Evolutionary conservation across 2,329 filamentous ascomycete genomes (phyloP), one percentile per base, ranked within the genome.

Genomic region (Podosphaera xanthii): DNA sequence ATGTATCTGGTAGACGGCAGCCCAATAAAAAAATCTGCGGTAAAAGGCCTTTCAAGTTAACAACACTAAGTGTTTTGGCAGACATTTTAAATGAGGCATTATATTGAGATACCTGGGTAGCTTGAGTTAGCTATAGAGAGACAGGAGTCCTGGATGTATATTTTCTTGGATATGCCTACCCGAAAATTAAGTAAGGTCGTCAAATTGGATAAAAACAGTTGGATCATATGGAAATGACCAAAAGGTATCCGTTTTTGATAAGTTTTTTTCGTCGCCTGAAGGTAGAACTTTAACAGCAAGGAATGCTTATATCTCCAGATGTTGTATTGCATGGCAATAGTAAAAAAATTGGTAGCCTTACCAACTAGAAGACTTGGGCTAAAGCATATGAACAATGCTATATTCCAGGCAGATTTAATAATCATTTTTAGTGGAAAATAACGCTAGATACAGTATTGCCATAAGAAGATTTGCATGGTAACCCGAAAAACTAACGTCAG

Each of bases 71-170:
- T 33, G 61, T 65, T 38, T 75, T 90, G 67, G 79, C 80, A 67
- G 84, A 91, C 74, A 82, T 95, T 63, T 74, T 89, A 65, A 87
- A 92, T 71, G 86, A 89, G 53, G 58, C 46, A 48, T 55, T 62
- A 38, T 58, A 57, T 57, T 63, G 14, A 56, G 38, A 2, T 30
- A 35, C 22, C 30, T 59, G 30, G 33, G 9, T 30, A 30, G 35
- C 31, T n/a, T 31, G 12, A 35, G 3, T 35, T 59, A 31, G 33
- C 4, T 35, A 35, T 50, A 44, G 57, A 14, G 49, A 55, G 34
- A 8, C 8, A 12, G 40, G 31, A 31, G 30, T 48, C 35, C 50
- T 35, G 57, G 30, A 34, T 50, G 49, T 36, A n/a, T 31, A 58
- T 58, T 58, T 8, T 55, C 8, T 55, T 55, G 52, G 38, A 38